A percentile compares a stretch with the other conserved stretches of the same genome.
Evolutionary conservation across 2,329 filamentous ascomycete genomes (phyloP).

Genomic region (Penicillium sp.): DNA sequence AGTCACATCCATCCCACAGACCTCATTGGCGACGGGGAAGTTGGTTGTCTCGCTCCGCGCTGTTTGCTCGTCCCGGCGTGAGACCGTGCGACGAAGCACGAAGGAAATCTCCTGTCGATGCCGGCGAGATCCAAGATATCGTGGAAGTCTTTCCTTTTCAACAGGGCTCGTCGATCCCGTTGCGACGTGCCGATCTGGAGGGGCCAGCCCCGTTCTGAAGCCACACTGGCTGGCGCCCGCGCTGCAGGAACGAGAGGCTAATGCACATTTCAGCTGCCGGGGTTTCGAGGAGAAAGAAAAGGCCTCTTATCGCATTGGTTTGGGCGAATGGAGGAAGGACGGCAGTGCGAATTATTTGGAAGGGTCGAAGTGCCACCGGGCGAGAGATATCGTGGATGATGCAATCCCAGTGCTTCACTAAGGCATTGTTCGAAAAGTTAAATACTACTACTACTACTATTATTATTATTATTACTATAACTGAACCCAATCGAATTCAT

Average conservation of each 20-base stretch:
- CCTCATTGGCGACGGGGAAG: slow-evolving; percentile 3
- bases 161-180: slow-evolving; percentile 19
- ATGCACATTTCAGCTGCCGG: slow-evolving; percentile 34
- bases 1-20: not conserved
- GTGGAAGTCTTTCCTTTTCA: not conserved
- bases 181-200: slow-evolving; percentile 24
- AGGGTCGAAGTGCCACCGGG: too few relatives aligned
- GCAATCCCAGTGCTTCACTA: too few relatives aligned
- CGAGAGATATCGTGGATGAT: not conserved
- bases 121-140: not conserved
- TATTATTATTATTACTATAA: too few relatives aligned
- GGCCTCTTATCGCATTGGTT: slow-evolving; percentile 7
- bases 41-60: not conserved
- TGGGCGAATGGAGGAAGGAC: slow-evolving; percentile 15
- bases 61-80: not conserved
- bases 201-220: slow-evolving; percentile 9
- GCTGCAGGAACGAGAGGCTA: slow-evolving; percentile 39
- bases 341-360: too few relatives aligned
- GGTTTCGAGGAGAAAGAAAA: not conserved
- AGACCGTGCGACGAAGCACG: slow-evolving; percentile 4
- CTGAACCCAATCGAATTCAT: slow-evolving; percentile 19
- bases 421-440: too few relatives aligned
- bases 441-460: too few relatives aligned
- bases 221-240: slow-evolving; percentile 18
- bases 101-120: not conserved